A percentile compares a stretch with the other conserved stretches of the same genome.
Evolutionary conservation across 768 basidiomycete genomes (phyloP).

Genomic region (Hebeloma cylindrosporum): DNA sequence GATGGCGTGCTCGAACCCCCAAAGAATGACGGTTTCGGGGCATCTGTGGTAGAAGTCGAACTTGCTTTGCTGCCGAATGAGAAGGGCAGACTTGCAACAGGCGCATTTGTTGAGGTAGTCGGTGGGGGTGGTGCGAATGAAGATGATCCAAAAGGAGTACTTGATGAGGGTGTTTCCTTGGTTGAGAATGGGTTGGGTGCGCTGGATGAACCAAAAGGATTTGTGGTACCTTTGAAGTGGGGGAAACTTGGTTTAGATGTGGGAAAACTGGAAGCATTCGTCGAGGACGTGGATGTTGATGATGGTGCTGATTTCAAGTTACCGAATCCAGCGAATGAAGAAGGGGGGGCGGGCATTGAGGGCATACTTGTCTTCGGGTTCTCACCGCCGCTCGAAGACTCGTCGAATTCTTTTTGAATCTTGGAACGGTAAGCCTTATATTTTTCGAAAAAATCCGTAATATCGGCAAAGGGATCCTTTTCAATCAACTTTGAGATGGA

Average conservation of each 20-base stretch:
- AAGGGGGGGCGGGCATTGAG: slow-evolving; percentile 21
- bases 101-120: slow-evolving; percentile 1
- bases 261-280: background rate
- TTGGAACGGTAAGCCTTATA: slow-evolving; percentile 58
- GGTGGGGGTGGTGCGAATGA: slow-evolving; percentile 7
- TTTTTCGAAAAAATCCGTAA: slow-evolving; percentile 52
- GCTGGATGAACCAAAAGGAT: slow-evolving; percentile 15
- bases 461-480: slow-evolving; percentile 69
- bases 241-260: slow-evolving; percentile 8
- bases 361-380: slow-evolving; percentile 3
- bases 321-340: slow-evolving; percentile 35
- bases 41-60: slow-evolving; percentile 4
- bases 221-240: slow-evolving; percentile 14
- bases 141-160: slow-evolving; percentile 12
- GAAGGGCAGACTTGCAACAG: slow-evolving; percentile 6
- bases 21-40: too few relatives aligned
- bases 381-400: slow-evolving; percentile 16
- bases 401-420: slow-evolving; percentile 58
- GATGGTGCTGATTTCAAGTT: slow-evolving; percentile 7
- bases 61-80: slow-evolving; percentile 7
- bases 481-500: slow-evolving; percentile 58
- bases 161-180: slow-evolving; percentile 9
- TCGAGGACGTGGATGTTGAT: slow-evolving; percentile 5
- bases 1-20: too few relatives aligned
- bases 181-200: slow-evolving; percentile 15